These are phyloP conservation scores for Dacryopinax spathularia DNA, from an alignment of 768 basidiomycete genomes.

Conservation along the genomic window DNA sequence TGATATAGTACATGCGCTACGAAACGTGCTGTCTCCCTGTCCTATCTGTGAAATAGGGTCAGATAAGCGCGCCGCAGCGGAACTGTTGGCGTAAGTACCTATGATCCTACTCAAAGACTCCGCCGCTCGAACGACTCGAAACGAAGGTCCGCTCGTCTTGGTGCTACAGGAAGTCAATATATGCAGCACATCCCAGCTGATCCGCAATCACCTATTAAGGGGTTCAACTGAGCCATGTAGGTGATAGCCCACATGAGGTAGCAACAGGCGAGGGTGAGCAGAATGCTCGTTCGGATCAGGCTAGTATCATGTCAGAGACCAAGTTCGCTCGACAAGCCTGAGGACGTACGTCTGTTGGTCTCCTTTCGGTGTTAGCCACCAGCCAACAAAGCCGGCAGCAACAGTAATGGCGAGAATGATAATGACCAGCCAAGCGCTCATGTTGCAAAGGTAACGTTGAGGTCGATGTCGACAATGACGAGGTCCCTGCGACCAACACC, in stretches of 20 bases:
- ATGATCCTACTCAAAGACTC: background rate
- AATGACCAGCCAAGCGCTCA: slow-evolving; percentile 46
- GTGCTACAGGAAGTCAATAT: slow-evolving; percentile 8
- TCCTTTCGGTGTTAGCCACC: slow-evolving; percentile 68
- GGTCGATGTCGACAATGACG: background rate
- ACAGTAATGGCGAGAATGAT: slow-evolving; percentile 50
- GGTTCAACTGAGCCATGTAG: slow-evolving; percentile 89
- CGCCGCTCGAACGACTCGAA: slow-evolving; percentile 9
- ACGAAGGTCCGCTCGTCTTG: slow-evolving; percentile 13
- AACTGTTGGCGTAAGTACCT: no score
- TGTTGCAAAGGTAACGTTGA: slow-evolving; percentile 7
- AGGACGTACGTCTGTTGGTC: slow-evolving; percentile 70
- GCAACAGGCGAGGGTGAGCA: slow-evolving; percentile 67
- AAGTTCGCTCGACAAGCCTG: background rate
- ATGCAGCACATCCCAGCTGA: background rate
- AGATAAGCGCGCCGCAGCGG: no score
- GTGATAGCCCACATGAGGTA: slow-evolving; percentile 97
- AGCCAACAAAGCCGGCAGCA: slow-evolving; percentile 48
- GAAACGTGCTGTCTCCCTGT: background rate
- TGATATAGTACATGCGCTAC: slow-evolving; percentile 2
- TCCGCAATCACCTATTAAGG: slow-evolving; percentile 53
- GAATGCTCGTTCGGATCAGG: slow-evolving; percentile 62
- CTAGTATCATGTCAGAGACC: slow-evolving; percentile 29
- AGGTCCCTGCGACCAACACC: background rate
- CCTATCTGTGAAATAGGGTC: background rate